These are phyloP conservation scores for Schoenoplectus tabernaemontani DNA, from an alignment of 202 grass and related monocot genomes.

Conservation along the genomic window DNA sequence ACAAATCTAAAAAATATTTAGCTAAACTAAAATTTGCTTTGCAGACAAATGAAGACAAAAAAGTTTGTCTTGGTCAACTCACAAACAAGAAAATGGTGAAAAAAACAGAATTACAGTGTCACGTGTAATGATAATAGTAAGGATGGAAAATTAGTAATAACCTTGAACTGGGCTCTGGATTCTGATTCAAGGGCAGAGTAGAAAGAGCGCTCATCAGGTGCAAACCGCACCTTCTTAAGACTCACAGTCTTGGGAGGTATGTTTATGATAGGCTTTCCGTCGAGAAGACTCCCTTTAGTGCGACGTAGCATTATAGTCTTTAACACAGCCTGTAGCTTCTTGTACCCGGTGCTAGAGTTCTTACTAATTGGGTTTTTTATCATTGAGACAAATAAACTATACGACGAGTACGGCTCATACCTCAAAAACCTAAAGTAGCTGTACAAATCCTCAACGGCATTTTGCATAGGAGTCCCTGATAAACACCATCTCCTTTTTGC, in stretches of 20 bases:
- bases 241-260: constrained; percentile 75
- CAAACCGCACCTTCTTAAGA: constrained; percentile 77
- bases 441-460: constrained; percentile 90
- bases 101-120: constrained; percentile 8
- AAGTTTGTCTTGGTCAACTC: not conserved
- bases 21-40: not conserved
- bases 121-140: constrained; percentile 4
- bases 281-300: constrained; percentile 84
- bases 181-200: constrained; percentile 81
- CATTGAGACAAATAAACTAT: constrained; percentile 65
- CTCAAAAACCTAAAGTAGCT: constrained; percentile 97
- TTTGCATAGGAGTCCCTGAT: constrained; percentile 98
- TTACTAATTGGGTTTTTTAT: constrained; percentile 85
- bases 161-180: constrained; percentile 91
- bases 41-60: not conserved
- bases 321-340: constrained; percentile 84
- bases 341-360: constrained; percentile 68
- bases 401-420: constrained; percentile 70
- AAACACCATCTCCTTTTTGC: constrained; percentile 99
- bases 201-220: constrained; percentile 65
- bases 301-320: constrained; percentile 93
- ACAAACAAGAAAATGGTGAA: constrained; percentile 3
- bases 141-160: constrained; percentile 18
- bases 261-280: constrained; percentile 82
- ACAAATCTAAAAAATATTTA: not conserved